These are phyloP conservation scores for Pythium graminicola DNA, from an alignment of 352 stramenopile species.

Conservation along the genomic window DNA sequence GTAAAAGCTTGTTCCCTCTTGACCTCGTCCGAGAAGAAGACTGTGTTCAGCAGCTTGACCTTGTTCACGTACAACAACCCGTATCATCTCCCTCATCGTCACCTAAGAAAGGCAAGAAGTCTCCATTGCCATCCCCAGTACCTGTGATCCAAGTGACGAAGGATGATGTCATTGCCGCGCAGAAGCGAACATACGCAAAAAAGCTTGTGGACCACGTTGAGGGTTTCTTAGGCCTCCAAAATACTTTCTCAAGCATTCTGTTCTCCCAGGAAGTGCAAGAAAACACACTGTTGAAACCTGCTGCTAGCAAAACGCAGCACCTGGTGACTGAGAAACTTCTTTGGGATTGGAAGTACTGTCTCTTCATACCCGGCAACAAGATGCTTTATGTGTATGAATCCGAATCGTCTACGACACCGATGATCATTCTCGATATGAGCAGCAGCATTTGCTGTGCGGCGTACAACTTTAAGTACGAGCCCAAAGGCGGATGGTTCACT, in stretches of 20 bases:
- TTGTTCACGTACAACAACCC: neutral
- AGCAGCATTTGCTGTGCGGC: constrained; percentile 32
- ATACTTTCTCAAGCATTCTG: constrained; percentile 38
- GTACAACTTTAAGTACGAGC: constrained; percentile 40
- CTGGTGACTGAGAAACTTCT: constrained; percentile 34
- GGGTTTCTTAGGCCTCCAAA: constrained; percentile 47
- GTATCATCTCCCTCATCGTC: constrained; percentile 1
- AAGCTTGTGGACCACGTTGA: constrained; percentile 51
- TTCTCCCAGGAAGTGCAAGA: constrained; percentile 32
- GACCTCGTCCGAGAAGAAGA: constrained; percentile 63
- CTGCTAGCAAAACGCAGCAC: constrained; percentile 35
- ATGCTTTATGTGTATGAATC: constrained; percentile 62
- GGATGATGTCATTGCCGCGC: neutral
- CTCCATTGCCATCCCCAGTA: neutral
- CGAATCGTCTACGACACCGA: constrained; percentile 31
- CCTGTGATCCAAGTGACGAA: neutral
- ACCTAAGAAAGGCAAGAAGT: constrained; percentile 13
- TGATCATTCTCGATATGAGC: constrained; percentile 51
- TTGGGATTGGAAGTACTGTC: constrained; percentile 66
- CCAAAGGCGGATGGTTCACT: constrained; percentile 47
- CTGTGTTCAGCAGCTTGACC: constrained; percentile 27
- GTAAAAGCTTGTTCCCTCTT: constrained; percentile 49
- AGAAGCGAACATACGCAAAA: constrained; percentile 39
- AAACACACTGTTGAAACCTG: constrained; percentile 29
- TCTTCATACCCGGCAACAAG: constrained; percentile 44